Evolutionary conservation across 305 asterid genomes (phyloP).

Genomic region (Plantago lanceolata): DNA sequence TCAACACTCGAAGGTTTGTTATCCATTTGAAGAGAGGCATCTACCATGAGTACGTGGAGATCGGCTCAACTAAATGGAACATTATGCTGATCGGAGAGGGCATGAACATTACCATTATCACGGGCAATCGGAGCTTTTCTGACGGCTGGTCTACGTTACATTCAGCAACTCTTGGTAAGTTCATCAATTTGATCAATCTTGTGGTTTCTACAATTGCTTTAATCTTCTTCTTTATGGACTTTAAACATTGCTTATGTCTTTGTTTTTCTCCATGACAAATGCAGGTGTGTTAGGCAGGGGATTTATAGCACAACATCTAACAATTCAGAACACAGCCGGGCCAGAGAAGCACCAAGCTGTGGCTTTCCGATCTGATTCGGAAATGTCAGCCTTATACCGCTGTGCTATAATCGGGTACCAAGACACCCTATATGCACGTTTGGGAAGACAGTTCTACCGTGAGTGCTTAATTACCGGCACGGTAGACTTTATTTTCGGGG

Average conservation of each 20-base stretch:
- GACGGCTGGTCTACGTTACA: constrained; percentile 81
- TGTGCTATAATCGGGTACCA: constrained; percentile 68
- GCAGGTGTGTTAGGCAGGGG: constrained; percentile 81
- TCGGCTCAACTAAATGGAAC: constrained; percentile 76
- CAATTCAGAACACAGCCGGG: constrained; percentile 87
- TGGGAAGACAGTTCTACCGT: constrained; percentile 71
- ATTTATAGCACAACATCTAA: constrained; percentile 73
- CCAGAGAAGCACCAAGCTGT: constrained; percentile 86
- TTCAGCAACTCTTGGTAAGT: constrained; percentile 77
- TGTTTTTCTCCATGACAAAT: constrained; percentile 9
- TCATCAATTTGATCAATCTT: too few relatives aligned
- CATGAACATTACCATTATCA: constrained; percentile 51
- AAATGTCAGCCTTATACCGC: constrained; percentile 60
- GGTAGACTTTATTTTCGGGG: constrained; percentile 81
- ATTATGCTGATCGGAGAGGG: constrained; percentile 91
- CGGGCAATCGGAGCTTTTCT: constrained; percentile 55
- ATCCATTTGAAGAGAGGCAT: constrained; percentile 66
- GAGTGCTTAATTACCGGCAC: constrained; percentile 73
- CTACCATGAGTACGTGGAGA: constrained; percentile 68
- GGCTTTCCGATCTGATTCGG: constrained; percentile 76
- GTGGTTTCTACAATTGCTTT: too few relatives aligned
- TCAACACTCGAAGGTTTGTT: too few relatives aligned
- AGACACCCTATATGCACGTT: constrained; percentile 80
- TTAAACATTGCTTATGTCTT: too few relatives aligned
- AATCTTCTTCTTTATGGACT: too few relatives aligned